Evolutionary conservation across 306 rosid species (phyloP).

Genomic region (Ochetophila trinervis): DNA sequence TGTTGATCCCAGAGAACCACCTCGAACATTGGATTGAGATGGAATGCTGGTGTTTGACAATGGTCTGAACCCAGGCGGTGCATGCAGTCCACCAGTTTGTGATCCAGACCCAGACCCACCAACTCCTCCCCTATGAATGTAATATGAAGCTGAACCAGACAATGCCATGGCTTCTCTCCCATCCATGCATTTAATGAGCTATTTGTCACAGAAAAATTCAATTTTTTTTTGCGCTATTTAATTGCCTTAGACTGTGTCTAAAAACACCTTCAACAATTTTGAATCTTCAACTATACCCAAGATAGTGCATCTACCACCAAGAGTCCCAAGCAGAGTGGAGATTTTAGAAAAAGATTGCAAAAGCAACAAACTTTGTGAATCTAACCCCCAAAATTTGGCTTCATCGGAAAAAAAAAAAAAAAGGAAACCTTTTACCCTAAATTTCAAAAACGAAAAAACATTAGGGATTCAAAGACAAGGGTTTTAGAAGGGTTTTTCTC

Average conservation of each 20-base stretch:
- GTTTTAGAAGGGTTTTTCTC: constrained; percentile 37
- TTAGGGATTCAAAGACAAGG: constrained; percentile 18
- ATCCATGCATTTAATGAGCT: constrained; percentile 91
- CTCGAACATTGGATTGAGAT: constrained; percentile 54
- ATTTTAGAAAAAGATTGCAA: constrained; percentile 9
- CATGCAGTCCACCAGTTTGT: constrained; percentile 53
- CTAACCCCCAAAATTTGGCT: not conserved
- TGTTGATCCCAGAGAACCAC: constrained; percentile 51
- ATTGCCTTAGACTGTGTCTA: constrained; percentile 19
- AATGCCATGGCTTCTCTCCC: constrained; percentile 94
- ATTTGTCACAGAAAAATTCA: constrained; percentile 21
- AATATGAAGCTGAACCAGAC: constrained; percentile 80
- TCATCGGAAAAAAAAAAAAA: not conserved
- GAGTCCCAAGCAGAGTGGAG: constrained; percentile 6
- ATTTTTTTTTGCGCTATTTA: not conserved
- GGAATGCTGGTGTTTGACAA: constrained; percentile 52
- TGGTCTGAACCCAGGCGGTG: constrained; percentile 64
- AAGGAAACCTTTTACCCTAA: constrained; percentile 21
- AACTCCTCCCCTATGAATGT: constrained; percentile 72
- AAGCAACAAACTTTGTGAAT: constrained; percentile 1
- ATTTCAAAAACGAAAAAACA: constrained; percentile 22
- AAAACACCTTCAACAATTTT: not conserved
- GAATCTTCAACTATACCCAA: constrained; percentile 13
- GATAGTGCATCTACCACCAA: constrained; percentile 9
- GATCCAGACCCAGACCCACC: constrained; percentile 57